A percentile compares a stretch with the other conserved stretches of the same genome.
phyloP scores from a whole-genome alignment of 306 rosid genomes.

The Quercus gilva region DNA sequence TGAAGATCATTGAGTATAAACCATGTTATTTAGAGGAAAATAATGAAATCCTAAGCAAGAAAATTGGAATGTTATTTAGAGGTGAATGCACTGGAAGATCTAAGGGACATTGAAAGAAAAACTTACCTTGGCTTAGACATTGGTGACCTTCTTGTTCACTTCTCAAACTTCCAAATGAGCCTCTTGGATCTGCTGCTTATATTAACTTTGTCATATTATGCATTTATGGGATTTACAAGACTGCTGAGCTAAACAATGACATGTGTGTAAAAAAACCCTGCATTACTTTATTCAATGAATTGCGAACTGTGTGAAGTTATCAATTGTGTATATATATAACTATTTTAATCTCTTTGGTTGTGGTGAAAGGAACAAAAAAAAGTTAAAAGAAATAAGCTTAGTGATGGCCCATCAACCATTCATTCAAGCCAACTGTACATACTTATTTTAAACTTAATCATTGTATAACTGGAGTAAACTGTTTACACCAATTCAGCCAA shows the following conservation, averaged over 20 bases:
- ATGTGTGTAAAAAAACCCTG: neutral
- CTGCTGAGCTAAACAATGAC: neutral
- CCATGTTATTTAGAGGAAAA: neutral
- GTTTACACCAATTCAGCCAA: conserved; percentile 2
- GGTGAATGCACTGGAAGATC: conserved; percentile 3
- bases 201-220: conserved; percentile 4
- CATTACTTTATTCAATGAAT: neutral
- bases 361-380: neutral
- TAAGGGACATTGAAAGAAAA: neutral
- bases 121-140: conserved; percentile 54
- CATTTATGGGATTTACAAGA: neutral
- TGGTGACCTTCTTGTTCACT: conserved; percentile 23
- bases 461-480: neutral
- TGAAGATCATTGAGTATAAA: neutral
- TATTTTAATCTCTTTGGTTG: neutral
- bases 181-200: conserved; percentile 33
- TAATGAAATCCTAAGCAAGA: neutral
- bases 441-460: neutral
- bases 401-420: neutral
- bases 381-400: neutral
- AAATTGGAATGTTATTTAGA: neutral
- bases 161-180: conserved; percentile 40
- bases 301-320: neutral
- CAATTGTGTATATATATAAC: neutral
- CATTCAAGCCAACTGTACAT: neutral